These are phyloP conservation scores for Atalantia buxifolia DNA, from an alignment of 345 rosid species.

Conservation along the genomic window DNA sequence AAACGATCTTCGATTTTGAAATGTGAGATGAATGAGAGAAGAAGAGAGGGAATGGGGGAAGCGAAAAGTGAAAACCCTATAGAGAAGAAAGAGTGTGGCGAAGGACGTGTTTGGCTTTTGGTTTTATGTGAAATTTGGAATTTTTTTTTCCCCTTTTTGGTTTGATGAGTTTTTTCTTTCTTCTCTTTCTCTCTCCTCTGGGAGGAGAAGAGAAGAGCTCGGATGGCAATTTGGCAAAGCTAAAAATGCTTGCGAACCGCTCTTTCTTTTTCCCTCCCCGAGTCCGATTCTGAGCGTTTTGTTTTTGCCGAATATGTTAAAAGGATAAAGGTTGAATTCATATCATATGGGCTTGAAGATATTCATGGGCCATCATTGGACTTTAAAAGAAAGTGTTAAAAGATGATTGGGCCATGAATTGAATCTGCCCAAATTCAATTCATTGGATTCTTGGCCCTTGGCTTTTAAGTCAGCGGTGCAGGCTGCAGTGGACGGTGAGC, in stretches of 20 bases:
- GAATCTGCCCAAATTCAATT: neutral
- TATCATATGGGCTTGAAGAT: neutral
- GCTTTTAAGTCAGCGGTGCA: neutral
- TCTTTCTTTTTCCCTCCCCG: neutral
- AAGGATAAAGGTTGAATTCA: neutral
- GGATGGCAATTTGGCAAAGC: slow-evolving; percentile 15
- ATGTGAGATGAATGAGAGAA: neutral
- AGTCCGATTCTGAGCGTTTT: neutral
- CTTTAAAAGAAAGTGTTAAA: neutral
- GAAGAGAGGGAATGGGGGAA: neutral
- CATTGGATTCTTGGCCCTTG: neutral
- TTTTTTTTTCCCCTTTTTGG: no score
- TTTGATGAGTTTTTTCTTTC: neutral
- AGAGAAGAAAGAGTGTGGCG: neutral
- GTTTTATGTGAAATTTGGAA: neutral
- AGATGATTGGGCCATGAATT: no score
- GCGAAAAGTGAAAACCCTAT: slow-evolving; percentile 23
- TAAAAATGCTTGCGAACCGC: neutral
- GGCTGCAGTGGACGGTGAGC: neutral
- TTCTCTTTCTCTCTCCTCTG: slow-evolving; percentile 27
- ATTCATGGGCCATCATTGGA: neutral
- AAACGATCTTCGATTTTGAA: slow-evolving; percentile 15
- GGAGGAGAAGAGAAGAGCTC: slow-evolving; percentile 17
- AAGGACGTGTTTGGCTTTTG: slow-evolving; percentile 7
- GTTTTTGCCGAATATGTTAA: neutral